Evolutionary conservation across 768 basidiomycete species (phyloP).

Genomic region (Mycena kentingensis): DNA sequence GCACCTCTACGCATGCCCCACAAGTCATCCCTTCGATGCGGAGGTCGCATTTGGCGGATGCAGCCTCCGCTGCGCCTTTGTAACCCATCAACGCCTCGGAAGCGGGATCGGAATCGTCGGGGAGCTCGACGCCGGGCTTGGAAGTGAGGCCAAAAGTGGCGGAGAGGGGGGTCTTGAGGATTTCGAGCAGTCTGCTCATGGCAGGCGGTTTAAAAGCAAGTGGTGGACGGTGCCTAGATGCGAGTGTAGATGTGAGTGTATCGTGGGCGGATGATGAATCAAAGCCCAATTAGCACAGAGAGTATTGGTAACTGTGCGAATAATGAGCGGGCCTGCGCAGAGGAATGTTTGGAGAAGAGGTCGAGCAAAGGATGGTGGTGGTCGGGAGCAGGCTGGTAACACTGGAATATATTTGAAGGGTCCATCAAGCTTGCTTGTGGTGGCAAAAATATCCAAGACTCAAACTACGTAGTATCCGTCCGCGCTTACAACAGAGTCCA

Average conservation of each 20-base stretch:
- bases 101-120: slow-evolving; percentile 16
- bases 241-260: not conserved
- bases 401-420: not conserved
- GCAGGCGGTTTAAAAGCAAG: slow-evolving; percentile 3
- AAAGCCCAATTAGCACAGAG: not conserved
- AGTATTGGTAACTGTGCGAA: not conserved
- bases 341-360: not conserved
- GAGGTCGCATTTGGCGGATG: slow-evolving; percentile 67
- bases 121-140: slow-evolving; percentile 23
- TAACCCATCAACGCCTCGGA: slow-evolving; percentile 16
- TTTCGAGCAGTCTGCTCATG: slow-evolving; percentile 24
- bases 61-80: slow-evolving; percentile 8
- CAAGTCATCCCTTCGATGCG: slow-evolving; percentile 91
- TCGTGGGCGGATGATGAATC: not conserved
- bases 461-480: slow-evolving; percentile 60
- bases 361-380: slow-evolving; percentile 14
- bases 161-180: slow-evolving; percentile 22
- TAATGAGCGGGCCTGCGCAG: not conserved
- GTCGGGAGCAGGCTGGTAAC: not conserved
- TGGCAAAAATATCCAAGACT: not conserved
- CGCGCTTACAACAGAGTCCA: slow-evolving; percentile 52
- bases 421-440: too few relatives aligned
- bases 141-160: slow-evolving; percentile 22
- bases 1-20: slow-evolving; percentile 83
- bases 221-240: slow-evolving; percentile 1